Conservation (phyloP, 106 monocot species). For the Vanilla planifolia region DNA sequence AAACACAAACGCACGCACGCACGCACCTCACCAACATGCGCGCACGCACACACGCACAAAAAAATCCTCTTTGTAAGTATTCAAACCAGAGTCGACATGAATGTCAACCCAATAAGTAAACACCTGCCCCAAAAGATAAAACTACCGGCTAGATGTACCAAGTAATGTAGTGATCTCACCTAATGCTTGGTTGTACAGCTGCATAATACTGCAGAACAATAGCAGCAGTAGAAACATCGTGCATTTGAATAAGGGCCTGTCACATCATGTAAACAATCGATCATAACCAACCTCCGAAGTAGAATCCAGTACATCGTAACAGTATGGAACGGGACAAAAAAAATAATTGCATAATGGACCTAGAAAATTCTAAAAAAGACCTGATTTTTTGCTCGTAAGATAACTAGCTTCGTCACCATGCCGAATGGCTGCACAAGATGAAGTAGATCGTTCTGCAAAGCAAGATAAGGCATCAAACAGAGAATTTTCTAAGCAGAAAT, state of each 20-base stretch:
- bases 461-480: background rate
- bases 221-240: slow-evolving; percentile 55
- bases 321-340: background rate
- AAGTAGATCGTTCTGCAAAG: slow-evolving; percentile 53
- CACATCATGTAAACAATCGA: background rate
- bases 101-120: background rate
- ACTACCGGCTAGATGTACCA: no score
- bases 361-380: slow-evolving; percentile 6
- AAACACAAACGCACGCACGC: no score
- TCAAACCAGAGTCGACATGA: no score
- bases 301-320: background rate
- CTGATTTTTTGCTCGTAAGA: slow-evolving; percentile 66
- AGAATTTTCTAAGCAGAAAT: background rate
- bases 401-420: slow-evolving; percentile 42
- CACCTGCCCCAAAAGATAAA: no score
- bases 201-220: slow-evolving; percentile 59
- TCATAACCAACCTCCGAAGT: background rate
- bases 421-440: slow-evolving; percentile 61
- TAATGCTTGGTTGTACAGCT: slow-evolving; percentile 64
- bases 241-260: slow-evolving; percentile 88
- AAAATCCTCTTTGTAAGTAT: background rate
- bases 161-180: slow-evolving; percentile 18
- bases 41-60: no score
- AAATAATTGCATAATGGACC: background rate
- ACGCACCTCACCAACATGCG: no score